Evolutionary conservation across 192 early-diverging fungal species (phyloP).

Genomic region (Dimargaris cristalligena): DNA sequence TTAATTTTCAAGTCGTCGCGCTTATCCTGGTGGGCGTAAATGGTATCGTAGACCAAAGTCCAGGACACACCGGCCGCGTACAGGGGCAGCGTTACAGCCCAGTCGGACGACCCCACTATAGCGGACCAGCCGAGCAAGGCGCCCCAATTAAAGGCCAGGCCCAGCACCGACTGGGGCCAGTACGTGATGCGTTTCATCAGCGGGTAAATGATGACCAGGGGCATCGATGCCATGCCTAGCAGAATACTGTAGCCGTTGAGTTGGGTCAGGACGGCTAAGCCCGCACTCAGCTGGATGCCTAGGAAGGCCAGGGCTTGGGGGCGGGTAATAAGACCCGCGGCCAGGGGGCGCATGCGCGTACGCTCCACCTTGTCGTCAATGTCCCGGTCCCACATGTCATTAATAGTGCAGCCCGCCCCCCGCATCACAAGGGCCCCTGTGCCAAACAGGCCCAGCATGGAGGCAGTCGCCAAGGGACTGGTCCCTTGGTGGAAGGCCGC

Average conservation of each 20-base stretch:
- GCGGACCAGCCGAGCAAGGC: constrained; percentile 77
- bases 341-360: constrained; percentile 67
- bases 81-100: constrained; percentile 57
- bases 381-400: constrained; percentile 91
- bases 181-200: constrained; percentile 92
- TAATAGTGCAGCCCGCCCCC: constrained; percentile 91
- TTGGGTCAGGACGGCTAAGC: constrained; percentile 73
- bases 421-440: constrained; percentile 80
- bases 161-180: constrained; percentile 84
- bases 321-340: constrained; percentile 51
- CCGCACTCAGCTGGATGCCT: constrained; percentile 56
- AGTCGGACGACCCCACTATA: constrained; percentile 46
- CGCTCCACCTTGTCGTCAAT: constrained; percentile 76
- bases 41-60: constrained; percentile 94
- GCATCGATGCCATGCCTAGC: constrained; percentile 64
- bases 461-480: constrained; percentile 31
- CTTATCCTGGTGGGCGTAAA: constrained; percentile 96
- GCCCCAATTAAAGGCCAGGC: constrained; percentile 88
- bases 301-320: constrained; percentile 60
- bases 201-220: constrained; percentile 66
- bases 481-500: constrained; percentile 33
- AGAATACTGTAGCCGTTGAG: constrained; percentile 77
- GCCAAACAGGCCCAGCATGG: constrained; percentile 65
- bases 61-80: constrained; percentile 76
- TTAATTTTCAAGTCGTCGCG: constrained; percentile 70